Base-by-base conservation (phyloP, 345 rosid species). In the Diplotaxis tenuifolia region DNA sequence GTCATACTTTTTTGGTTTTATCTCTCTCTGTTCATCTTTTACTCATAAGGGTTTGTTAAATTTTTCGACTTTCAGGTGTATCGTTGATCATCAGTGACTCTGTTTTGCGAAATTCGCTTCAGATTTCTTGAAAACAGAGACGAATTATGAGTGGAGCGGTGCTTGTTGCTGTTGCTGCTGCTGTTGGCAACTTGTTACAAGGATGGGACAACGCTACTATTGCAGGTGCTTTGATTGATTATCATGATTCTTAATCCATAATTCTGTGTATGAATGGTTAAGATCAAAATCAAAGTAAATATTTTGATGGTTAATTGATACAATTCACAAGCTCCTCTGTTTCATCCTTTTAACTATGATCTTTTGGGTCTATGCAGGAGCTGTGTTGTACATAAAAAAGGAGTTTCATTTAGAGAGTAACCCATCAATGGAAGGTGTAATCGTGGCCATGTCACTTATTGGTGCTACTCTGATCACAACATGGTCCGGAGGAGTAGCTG, bases 171-270 rank as follows among this genome's bases (percentile, higher is more conserved):
- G 70, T 90, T 61, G 92, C 86, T 74, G 97, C 99, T 65, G 91
- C 98, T 56, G 40, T 95, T 79, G 99, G 99, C 45, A 95, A 92
- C 82, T 79, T 95, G 22, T 81, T 95, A 83, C 99, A 95, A 88
- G 99, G 99, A 84, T 95, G 98, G 99, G 99, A 95, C 80, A 92
- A 83, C 84, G 99, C 99, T 53, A 86, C 94, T 56, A 95, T 95
- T 76, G 99, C 99, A 40, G 99, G 99, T 92, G 77, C 77, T n/a
- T 45, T 71, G 6, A 0, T 47, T 75, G 8, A 20, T 60, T 20
- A 1, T 62, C 47, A 18, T 73, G 65, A 9, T 20, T 68, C 45
- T 10, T 15, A 12, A 36, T 68, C 20, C 22, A 18, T 68, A 6
- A 12, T 42, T 42, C 8, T 60, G 27, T 23, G 15, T 45, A 34